phyloP scores from a whole-genome alignment of 2,329 filamentous ascomycete genomes.

The Bipolaris cookei region DNA sequence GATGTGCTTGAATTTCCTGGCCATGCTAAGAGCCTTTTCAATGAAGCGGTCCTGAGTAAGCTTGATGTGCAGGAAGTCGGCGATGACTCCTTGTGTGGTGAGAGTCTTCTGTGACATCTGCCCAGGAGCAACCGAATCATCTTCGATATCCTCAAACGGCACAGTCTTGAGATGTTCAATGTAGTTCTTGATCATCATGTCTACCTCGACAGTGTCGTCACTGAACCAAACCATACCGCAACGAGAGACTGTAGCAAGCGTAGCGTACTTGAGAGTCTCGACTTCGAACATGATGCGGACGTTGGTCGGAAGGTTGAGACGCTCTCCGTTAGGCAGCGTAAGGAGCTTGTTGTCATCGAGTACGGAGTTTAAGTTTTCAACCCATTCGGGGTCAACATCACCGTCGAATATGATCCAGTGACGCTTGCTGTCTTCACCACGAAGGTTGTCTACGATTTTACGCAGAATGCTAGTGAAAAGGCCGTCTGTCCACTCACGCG shows the following conservation, averaged over 20 bases:
- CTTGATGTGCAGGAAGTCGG: conserved; percentile 77
- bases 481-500: conserved; percentile 97
- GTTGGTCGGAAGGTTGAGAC: conserved; percentile 90
- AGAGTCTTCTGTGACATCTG: conserved; percentile 68
- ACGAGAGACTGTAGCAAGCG: conserved; percentile 96
- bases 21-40: conserved; percentile 74
- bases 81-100: conserved; percentile 77
- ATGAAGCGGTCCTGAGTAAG: conserved; percentile 83
- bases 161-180: conserved; percentile 80
- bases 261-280: conserved; percentile 96
- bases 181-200: conserved; percentile 93
- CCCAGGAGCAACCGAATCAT: conserved; percentile 74
- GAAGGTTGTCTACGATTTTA: conserved; percentile 98
- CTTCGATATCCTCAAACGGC: conserved; percentile 93
- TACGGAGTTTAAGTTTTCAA: conserved; percentile 99
- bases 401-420: conserved; percentile 99
- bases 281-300: conserved; percentile 99
- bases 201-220: conserved; percentile 91
- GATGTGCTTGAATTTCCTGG: conserved; percentile 84
- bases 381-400: conserved; percentile 99
- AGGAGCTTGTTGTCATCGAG: conserved; percentile 98
- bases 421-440: conserved; percentile 93
- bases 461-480: conserved; percentile 96
- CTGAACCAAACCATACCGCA: conserved; percentile 99
- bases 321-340: conserved; percentile 95